A percentile compares a stretch with the other conserved stretches of the same genome.
These are phyloP conservation scores for Brettanomyces custersianus DNA, from an alignment of 805 yeast genomes.

Conservation along the genomic window DNA sequence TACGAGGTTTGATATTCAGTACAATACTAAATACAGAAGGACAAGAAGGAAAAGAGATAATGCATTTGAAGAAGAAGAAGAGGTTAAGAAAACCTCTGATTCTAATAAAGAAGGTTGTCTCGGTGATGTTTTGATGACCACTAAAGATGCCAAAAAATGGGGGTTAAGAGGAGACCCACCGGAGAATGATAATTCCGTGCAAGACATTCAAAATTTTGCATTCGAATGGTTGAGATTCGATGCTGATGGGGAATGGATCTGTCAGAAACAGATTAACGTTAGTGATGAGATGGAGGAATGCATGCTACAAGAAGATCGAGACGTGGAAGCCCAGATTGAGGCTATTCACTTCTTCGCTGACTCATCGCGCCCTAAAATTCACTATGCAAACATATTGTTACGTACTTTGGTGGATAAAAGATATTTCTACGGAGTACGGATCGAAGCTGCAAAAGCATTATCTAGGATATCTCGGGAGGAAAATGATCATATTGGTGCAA, in stretches of 20 bases:
- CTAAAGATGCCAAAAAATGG: conserved; percentile 64
- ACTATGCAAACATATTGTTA: conserved; percentile 68
- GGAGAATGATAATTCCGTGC: conserved; percentile 34
- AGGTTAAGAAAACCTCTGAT: conserved; percentile 16
- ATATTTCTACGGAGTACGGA: conserved; percentile 82
- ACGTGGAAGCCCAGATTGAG: conserved; percentile 90
- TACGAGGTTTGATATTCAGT: conserved; percentile 86
- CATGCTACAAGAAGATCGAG: conserved; percentile 89
- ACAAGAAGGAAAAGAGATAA: conserved; percentile 57
- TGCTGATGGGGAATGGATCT: conserved; percentile 96
- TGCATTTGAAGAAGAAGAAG: conserved; percentile 25
- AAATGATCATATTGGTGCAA: conserved; percentile 61
- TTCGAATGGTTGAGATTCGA: conserved; percentile 98
- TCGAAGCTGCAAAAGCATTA: conserved; percentile 77
- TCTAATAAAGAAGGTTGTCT: conserved; percentile 35
- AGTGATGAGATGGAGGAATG: conserved; percentile 94
- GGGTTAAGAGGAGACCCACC: conserved; percentile 23
- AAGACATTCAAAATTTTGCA: conserved; percentile 53
- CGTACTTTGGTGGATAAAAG: conserved; percentile 77
- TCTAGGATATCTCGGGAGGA: conserved; percentile 56
- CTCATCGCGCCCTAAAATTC: conserved; percentile 43
- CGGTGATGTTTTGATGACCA: conserved; percentile 67
- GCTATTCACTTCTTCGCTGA: conserved; percentile 68
- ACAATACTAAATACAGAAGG: conserved; percentile 87
- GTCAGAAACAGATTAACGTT: conserved; percentile 69